phyloP scores from a whole-genome alignment of 1,139 yeast genomes.

The Candida pseudocylindracea region DNA sequence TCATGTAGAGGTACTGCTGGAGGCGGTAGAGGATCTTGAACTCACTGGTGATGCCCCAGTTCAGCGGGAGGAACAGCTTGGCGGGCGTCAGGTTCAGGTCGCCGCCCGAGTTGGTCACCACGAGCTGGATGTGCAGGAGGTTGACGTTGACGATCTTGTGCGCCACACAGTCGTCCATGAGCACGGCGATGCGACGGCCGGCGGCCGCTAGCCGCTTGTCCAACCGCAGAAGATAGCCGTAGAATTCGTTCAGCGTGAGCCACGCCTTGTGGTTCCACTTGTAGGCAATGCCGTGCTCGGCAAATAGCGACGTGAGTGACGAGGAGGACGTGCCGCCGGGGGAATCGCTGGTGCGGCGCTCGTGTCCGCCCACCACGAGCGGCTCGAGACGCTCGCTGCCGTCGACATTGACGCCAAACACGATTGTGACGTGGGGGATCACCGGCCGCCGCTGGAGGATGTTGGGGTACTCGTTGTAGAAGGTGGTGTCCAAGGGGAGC shows the following conservation, averaged over 20 bases:
- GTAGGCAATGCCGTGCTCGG: constrained; percentile 13
- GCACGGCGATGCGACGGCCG: constrained; percentile 25
- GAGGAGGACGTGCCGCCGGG: neutral
- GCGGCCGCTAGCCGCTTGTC: constrained; percentile 26
- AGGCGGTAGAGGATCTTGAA: constrained; percentile 34
- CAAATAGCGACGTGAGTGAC: neutral
- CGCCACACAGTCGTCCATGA: constrained; percentile 40
- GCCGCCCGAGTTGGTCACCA: constrained; percentile 17
- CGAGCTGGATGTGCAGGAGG: constrained; percentile 25
- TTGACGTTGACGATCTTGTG: constrained; percentile 37
- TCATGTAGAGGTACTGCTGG: constrained; percentile 34
- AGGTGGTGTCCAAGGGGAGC: constrained; percentile 37
- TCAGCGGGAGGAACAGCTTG: constrained; percentile 35
- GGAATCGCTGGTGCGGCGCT: constrained; percentile 4
- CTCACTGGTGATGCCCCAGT: constrained; percentile 43
- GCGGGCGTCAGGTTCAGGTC: constrained; percentile 14
- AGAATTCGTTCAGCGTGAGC: constrained; percentile 44
- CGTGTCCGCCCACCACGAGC: constrained; percentile 36
- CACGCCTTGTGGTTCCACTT: constrained; percentile 41
- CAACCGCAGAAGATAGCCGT: constrained; percentile 33
- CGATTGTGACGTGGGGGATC: constrained; percentile 13
- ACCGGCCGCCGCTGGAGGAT: no score
- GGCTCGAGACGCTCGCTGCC: constrained; percentile 43
- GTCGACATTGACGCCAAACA: constrained; percentile 40
- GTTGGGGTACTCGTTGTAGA: constrained; percentile 2